phyloP scores from a whole-genome alignment of 2,329 filamentous ascomycete species.

The Leptosphaerulina australis region DNA sequence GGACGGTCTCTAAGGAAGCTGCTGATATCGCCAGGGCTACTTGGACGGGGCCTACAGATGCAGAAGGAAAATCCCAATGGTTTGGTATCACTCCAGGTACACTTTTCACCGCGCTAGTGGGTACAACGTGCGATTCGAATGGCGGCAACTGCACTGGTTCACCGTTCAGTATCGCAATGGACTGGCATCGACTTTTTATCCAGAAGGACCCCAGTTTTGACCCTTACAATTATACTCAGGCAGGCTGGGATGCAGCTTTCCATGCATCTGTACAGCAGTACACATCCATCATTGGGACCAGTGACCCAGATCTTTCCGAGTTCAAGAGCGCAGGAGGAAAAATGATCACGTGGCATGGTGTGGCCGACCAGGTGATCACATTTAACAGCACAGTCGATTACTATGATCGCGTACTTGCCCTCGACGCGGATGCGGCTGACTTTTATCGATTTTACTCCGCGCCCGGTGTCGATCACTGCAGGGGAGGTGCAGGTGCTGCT shows the following conservation, averaged over 20 bases:
- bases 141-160: conserved; percentile 9
- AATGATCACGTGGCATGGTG: conserved; percentile 34
- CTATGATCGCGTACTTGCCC: conserved; percentile 19
- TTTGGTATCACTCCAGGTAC: conserved; percentile 4
- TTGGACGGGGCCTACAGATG: conserved; percentile 20
- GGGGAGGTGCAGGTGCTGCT: conserved; percentile 19
- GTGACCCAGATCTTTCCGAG: conserved; percentile 24
- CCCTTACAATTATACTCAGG: neutral
- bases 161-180: neutral
- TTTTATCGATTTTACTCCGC: conserved; percentile 32
- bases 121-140: conserved; percentile 18
- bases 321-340: conserved; percentile 31
- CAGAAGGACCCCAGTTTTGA: conserved; percentile 20
- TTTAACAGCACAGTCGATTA: conserved; percentile 20
- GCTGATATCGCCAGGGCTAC: conserved; percentile 9
- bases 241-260: conserved; percentile 11
- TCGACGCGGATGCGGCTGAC: conserved; percentile 21
- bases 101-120: neutral
- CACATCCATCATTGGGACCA: conserved; percentile 21
- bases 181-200: conserved; percentile 24
- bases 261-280: conserved; percentile 18
- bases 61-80: conserved; percentile 15
- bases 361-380: conserved; percentile 20
- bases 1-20: conserved; percentile 1
- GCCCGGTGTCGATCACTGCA: conserved; percentile 30